Evolutionary conservation across 1,139 yeast species (phyloP), one percentile per base, ranked within the genome.

Genomic region (Pichia sp.): DNA sequence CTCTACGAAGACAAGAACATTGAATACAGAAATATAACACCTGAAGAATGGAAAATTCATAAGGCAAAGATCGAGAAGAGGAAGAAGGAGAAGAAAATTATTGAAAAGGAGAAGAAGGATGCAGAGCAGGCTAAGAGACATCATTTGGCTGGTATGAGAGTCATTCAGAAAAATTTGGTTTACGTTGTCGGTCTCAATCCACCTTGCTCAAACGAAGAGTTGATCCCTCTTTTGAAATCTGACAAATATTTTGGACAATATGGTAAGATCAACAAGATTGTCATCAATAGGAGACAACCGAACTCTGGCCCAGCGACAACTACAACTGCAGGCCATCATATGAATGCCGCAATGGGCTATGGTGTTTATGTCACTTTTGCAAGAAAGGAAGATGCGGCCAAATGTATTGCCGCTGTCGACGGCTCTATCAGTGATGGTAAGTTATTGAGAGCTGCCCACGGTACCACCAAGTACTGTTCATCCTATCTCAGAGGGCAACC

Each of bases 231-330:
- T 3, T 67, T 93, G 44, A 75, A 94, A 48, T 81, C 94, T 2
- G 98, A 91, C 45, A 85, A 83, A 56, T 93, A 87, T 62, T 93
- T 93, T 64, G 99, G 98, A 16, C 97, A 93, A 62, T 93, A 88
- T 58, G 99, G 99, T 41, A 86, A 85, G 58, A 93, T 93, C 44
- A 78, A 81, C 60, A 93, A 93, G 59, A 84, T 91, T 44, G 98
- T 93, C 35, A 85, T 93, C 49, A 93, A 93, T 60, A 80, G 79
- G 50, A 78, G 93, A 50, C 65, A 72, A 32, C 82, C 84, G 6
- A 59, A 59, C 32, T n/a, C n/a, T n/a, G n/a, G n/a, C n/a, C 63
- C 70, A 5, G 45, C 45, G 27, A 38, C 38, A 31, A 44, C 46
- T 6, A 40, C 39, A 32, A 45, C 47, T 8, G n/a, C n/a, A n/a